Base-by-base conservation (phyloP, 306 rosid species). In the Cucurbita moschata region DNA sequence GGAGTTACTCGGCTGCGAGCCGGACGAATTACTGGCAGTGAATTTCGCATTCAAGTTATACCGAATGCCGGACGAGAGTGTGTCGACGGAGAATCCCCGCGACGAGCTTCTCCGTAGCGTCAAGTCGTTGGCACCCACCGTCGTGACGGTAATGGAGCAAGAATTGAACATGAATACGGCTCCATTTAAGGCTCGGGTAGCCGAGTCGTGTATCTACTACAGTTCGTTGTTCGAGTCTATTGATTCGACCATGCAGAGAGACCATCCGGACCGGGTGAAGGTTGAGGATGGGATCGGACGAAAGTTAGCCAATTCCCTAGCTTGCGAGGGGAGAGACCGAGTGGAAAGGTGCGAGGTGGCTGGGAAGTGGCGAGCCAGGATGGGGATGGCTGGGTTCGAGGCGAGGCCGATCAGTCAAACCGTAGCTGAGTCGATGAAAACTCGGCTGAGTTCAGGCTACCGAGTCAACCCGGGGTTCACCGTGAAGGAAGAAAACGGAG, bases 331-430 rank as follows among this genome's bases (percentile, higher is more conserved):
- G 30, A 85, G 95, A 60, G 97, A 90, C 35, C 96, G 98, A 1
- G 86, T 94, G 9, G 97, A 94, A 40, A 75, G 98, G 5, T 89
- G 95, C n/a, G 98, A 94, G 47, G 96, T 94, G 7, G 90, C 84
- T 4, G 98, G 98, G 4, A 94, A 94, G 79, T 94, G 98, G 98
- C 85, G 92, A 73, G 95, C 97, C 70, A 91, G 98, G 6, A 80
- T 91, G 95, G 83, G 90, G 2, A 94, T 94, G 98, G 96, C 98
- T 16, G 98, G 98, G 81, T 94, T 90, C 80, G 80, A 73, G 79
- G 66, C 77, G 56, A 89, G 81, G 37, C 80, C 85, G 1, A 76
- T 89, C 95, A 79, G 89, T 78, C 96, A 76, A 69, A 79, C 5
- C 66, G 56, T 91, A 4, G 83, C 90, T 44, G 96, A 87, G 84